phyloP scores from a whole-genome alignment of 1,139 yeast species.

The Groenewaldozyma auringiensis region DNA sequence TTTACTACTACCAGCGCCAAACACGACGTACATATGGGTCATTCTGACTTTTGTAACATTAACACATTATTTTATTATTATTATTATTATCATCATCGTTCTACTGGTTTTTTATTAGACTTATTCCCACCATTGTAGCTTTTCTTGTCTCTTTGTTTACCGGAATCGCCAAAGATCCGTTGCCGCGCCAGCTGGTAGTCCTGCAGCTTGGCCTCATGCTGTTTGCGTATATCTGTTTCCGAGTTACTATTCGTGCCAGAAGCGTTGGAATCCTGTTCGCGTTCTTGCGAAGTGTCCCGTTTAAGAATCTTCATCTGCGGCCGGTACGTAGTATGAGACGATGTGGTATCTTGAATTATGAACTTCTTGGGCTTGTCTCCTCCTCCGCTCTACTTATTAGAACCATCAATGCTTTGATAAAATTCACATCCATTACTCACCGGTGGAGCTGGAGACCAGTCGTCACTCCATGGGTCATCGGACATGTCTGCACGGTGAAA shows the following conservation, averaged over 20 bases:
- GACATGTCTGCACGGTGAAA: slow-evolving; percentile 5
- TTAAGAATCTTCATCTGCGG: slow-evolving; percentile 15
- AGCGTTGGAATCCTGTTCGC: slow-evolving; percentile 1
- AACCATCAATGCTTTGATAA: not conserved
- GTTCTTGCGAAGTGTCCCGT: slow-evolving; percentile 5
- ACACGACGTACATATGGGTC: slow-evolving; percentile 4
- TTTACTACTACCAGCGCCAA: slow-evolving; percentile 17
- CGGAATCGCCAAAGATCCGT: slow-evolving; percentile 15
- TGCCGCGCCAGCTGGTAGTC: slow-evolving; percentile 13
- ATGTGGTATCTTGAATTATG: slow-evolving; percentile 8
- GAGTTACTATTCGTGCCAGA: not conserved
- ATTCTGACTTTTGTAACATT: not conserved
- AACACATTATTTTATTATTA: not conserved
- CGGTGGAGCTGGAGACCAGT: slow-evolving; percentile 8
- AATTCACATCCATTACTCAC: not conserved
- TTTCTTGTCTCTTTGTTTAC: no score
- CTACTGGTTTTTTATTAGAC: not conserved
- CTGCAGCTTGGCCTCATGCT: slow-evolving; percentile 12
- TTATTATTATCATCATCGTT: not conserved
- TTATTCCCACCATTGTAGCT: no score
- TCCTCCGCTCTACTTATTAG: not conserved
- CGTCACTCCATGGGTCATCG: slow-evolving; percentile 12
- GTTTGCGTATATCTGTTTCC: slow-evolving; percentile 6
- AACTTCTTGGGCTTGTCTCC: not conserved
- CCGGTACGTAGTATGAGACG: slow-evolving; percentile 8